Evolutionary conservation across 2,329 filamentous ascomycete genomes (phyloP).

Genomic region (Rosellinia necatrix): DNA sequence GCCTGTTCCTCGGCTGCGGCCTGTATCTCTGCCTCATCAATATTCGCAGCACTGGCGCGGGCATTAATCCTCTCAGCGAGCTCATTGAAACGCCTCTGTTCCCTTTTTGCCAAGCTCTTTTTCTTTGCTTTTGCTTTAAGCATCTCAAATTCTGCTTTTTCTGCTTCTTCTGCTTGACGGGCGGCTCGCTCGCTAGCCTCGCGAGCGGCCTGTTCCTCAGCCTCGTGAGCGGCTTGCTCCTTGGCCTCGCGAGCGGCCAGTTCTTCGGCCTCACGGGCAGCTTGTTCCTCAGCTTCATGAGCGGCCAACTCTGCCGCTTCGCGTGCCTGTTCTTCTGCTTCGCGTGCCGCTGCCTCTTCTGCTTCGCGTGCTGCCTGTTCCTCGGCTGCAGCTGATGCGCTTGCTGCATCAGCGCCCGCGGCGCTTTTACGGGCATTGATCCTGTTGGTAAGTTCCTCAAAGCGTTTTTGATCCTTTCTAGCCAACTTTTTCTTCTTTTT

Average conservation of each 20-base stretch:
- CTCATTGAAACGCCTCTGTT: slow-evolving; percentile 20
- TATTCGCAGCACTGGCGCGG: slow-evolving; percentile 4
- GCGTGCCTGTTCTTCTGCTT: slow-evolving; percentile 22
- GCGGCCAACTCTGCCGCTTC: slow-evolving; percentile 18
- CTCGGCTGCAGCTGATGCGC: slow-evolving; percentile 10
- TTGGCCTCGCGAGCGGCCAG: slow-evolving; percentile 28
- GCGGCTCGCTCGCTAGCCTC: slow-evolving; percentile 22
- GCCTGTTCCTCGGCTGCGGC: slow-evolving; percentile 34
- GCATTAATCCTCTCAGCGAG: slow-evolving; percentile 20
- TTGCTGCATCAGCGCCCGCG: slow-evolving; percentile 5
- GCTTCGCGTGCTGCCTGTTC: slow-evolving; percentile 20
- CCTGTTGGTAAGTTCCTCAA: slow-evolving; percentile 20
- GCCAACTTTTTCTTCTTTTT: slow-evolving; percentile 9
- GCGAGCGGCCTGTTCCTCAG: slow-evolving; percentile 14
- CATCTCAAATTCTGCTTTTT: slow-evolving; percentile 7
- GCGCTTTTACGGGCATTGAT: slow-evolving; percentile 17
- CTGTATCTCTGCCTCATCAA: too few species aligned
- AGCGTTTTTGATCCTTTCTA: slow-evolving; percentile 16
- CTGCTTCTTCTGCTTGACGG: slow-evolving; percentile 20
- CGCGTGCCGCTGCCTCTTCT: slow-evolving; percentile 10
- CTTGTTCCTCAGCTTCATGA: slow-evolving; percentile 18
- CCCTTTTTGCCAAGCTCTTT: slow-evolving; percentile 3
- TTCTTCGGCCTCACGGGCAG: slow-evolving; percentile 33
- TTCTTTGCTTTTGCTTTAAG: slow-evolving; percentile 4
- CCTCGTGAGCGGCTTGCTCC: slow-evolving; percentile 37